A percentile compares a stretch with the other conserved stretches of the same genome.
Evolutionary conservation across 805 yeast genomes (phyloP).

Genomic region (Kodamaea neixiangensis): DNA sequence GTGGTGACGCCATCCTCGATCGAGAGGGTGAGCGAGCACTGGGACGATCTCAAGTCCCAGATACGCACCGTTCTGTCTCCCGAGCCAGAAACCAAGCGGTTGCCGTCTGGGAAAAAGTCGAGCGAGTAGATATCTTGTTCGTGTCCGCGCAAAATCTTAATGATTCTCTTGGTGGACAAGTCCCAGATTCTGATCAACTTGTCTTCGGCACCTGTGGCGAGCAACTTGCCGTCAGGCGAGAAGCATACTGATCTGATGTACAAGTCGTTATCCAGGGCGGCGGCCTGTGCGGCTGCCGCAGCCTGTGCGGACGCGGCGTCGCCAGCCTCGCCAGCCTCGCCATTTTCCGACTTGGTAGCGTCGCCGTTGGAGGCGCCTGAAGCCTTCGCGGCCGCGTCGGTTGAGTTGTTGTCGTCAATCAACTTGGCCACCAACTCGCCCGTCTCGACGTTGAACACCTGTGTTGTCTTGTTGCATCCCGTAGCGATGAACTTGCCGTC

Average conservation of each 20-base stretch:
- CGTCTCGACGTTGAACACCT: conserved; percentile 87
- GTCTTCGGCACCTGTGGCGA: conserved; percentile 94
- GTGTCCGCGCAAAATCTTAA: conserved; percentile 86
- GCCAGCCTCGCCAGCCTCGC: conserved; percentile 19
- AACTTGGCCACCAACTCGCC: conserved; percentile 87
- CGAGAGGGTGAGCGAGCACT: conserved; percentile 82
- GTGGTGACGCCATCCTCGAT: conserved; percentile 99
- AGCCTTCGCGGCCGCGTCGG: conserved; percentile 38
- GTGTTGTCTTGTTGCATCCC: conserved; percentile 95
- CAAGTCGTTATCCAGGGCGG: conserved; percentile 71
- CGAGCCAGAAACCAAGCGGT: conserved; percentile 89
- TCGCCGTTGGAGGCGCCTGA: conserved; percentile 24
- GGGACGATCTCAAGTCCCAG: conserved; percentile 92
- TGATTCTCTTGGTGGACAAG: conserved; percentile 77
- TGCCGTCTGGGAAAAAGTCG: conserved; percentile 93
- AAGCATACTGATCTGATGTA: conserved; percentile 95
- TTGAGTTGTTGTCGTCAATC: conserved; percentile 65
- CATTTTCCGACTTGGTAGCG: conserved; percentile 21
- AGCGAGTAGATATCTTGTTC: conserved; percentile 97
- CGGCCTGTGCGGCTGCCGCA: conserved; percentile 28
- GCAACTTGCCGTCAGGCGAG: conserved; percentile 87
- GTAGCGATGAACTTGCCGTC: conserved; percentile 94
- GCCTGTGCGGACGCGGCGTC: conserved; percentile 24
- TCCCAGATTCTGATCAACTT: conserved; percentile 96
- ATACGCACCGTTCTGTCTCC: conserved; percentile 96